Conservation (phyloP, 2,329 filamentous ascomycete genomes). For the Calonectria pseudoturangicola region DNA sequence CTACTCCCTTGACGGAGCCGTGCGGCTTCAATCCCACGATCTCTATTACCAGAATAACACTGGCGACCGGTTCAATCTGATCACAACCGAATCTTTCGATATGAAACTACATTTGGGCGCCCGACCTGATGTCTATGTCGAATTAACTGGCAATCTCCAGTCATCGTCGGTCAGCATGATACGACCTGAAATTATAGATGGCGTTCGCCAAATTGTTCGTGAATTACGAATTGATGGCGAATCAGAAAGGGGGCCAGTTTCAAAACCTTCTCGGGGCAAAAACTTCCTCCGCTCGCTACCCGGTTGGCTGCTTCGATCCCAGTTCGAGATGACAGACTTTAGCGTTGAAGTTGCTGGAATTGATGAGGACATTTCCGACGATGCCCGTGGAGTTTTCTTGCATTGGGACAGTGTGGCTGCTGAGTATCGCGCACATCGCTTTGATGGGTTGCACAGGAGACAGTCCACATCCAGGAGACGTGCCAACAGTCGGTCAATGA, state of each 20-base stretch:
- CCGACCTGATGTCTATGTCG: constrained; percentile 88
- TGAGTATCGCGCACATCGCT: constrained; percentile 90
- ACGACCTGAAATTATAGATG: constrained; percentile 92
- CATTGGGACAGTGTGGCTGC: constrained; percentile 92
- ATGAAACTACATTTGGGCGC: constrained; percentile 90
- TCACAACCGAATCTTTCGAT: constrained; percentile 92
- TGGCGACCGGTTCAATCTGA: constrained; percentile 88
- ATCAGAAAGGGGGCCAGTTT: constrained; percentile 71
- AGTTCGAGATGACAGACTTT: constrained; percentile 91
- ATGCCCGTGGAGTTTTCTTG: constrained; percentile 87
- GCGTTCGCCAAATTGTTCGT: constrained; percentile 91
- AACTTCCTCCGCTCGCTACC: constrained; percentile 88
- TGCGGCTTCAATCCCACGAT: constrained; percentile 89
- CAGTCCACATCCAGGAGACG: constrained; percentile 78
- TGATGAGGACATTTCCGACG: constrained; percentile 87
- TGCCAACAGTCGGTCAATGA: constrained; percentile 82
- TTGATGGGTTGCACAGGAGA: constrained; percentile 77
- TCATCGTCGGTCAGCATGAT: constrained; percentile 94
- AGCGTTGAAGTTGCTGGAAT: constrained; percentile 93
- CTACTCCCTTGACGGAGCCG: constrained; percentile 88
- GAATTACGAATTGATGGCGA: constrained; percentile 85
- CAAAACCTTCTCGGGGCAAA: constrained; percentile 70
- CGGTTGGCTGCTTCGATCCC: constrained; percentile 87
- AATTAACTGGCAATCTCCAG: constrained; percentile 86
- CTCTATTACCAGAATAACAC: constrained; percentile 95